Base-by-base conservation (phyloP, 2,329 filamentous ascomycete species). In the Xylariaceae sp. region DNA sequence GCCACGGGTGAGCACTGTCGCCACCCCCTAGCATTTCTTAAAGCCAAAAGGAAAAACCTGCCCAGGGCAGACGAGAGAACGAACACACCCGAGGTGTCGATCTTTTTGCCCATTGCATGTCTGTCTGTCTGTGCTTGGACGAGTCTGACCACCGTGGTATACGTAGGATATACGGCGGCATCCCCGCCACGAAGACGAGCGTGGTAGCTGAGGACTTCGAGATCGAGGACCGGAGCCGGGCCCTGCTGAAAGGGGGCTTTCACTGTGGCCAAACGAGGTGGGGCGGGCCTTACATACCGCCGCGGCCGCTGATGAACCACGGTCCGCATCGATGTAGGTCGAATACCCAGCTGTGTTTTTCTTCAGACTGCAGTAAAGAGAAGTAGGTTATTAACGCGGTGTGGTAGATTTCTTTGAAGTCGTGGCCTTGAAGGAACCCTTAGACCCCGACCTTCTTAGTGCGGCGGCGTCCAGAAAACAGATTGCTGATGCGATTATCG, bases 251-350 rank as follows among this genome's bases (percentile, higher is more conserved):
- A 43, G 77, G 78, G 0, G 79, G 79, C 0, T 83, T 82, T 56
- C 70, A 74, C 52, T 80, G 78, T 45, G 79, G 79, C 2, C 67
- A 72, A 56, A 81, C 75, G 20, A 65, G 71, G 3, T 67, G 71
- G 2, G 73, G 73, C 0, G 69, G 29, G 3, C 64, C 80, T 0
- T 83, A 82, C 57, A 71, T 76, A 3, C 71, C 76, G 0, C 79
- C 81, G 1, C 67, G 73, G 12, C 79, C 80, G 18, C 67, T 81
- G 32, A 63, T 79, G 50, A 81, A 81, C 21, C 77, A 83, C 60
- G 81, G 81, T 0, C 72, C 74, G 20, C 80, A 84, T 66, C 71
- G 81, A 53, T 84, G 75, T 76, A 65, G 70, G 74, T 65, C 1
- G 5, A 2, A 20, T 20, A 4, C 1, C 9, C 14, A 0, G 3